A percentile compares a stretch with the other conserved stretches of the same genome.
Conservation (phyloP, 176 grass and related monocot genomes). For the Lolium perenne region DNA sequence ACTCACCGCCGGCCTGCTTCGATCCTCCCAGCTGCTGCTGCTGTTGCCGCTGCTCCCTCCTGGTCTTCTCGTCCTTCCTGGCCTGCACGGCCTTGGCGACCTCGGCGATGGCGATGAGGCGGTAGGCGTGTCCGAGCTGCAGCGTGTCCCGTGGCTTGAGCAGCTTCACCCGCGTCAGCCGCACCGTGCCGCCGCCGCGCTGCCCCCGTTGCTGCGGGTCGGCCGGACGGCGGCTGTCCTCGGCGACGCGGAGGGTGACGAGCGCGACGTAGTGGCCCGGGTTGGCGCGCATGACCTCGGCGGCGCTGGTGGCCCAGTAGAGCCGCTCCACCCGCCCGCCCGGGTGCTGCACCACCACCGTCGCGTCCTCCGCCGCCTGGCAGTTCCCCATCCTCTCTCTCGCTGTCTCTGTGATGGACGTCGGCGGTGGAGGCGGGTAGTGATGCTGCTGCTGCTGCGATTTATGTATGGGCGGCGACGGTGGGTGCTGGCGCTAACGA, state of each 20-base stretch:
- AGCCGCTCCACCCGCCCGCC: conserved; percentile 81
- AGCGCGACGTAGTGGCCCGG: conserved; percentile 91
- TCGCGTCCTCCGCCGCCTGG: conserved; percentile 88
- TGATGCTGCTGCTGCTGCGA: background rate
- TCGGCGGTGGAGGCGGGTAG: background rate
- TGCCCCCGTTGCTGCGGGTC: background rate
- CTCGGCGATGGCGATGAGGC: conserved; percentile 82
- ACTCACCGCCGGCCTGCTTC: background rate
- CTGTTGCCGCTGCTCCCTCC: conserved; percentile 41
- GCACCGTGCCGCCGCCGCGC: background rate
- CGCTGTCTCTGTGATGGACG: background rate
- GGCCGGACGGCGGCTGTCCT: background rate
- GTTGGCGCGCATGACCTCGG: conserved; percentile 89
- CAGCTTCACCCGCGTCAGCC: conserved; percentile 82
- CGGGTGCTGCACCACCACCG: conserved; percentile 85
- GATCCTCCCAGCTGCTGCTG: background rate
- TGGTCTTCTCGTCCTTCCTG: conserved; percentile 74
- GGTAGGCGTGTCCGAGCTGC: conserved; percentile 75
- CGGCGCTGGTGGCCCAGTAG: conserved; percentile 78
- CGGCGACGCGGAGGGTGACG: conserved; percentile 61
- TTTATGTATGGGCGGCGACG: conserved; percentile 37
- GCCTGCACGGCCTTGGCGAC: conserved; percentile 70
- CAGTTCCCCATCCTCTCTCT: conserved; percentile 78
- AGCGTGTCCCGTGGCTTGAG: conserved; percentile 82
- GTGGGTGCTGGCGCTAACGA: conserved; percentile 17